Conservation (phyloP, 768 basidiomycete species). For the Amanita rubescens region DNA sequence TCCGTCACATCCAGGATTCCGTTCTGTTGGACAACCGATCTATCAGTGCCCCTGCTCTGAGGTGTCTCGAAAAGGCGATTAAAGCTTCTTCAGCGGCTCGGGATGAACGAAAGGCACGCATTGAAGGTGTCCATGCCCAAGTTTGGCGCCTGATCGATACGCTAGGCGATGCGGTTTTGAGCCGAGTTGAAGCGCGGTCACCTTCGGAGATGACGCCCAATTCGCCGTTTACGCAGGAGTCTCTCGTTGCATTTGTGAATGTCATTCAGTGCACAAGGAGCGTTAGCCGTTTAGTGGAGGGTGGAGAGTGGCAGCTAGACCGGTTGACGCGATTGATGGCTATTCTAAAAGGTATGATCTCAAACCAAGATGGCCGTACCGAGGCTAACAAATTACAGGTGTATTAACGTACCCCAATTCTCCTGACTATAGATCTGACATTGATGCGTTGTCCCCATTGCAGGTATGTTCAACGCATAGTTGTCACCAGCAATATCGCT, state of each 20-base stretch:
- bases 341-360: constrained; percentile 60
- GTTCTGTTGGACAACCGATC: constrained; percentile 60
- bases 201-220: constrained; percentile 11
- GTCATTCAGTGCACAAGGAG: constrained; percentile 55
- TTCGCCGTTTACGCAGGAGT: constrained; percentile 74
- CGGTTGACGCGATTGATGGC: constrained; percentile 62
- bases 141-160: constrained; percentile 67
- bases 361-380: background rate
- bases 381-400: constrained; percentile 25
- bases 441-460: constrained; percentile 73
- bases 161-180: constrained; percentile 50
- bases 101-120: constrained; percentile 35
- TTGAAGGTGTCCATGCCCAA: constrained; percentile 42
- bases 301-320: constrained; percentile 58
- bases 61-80: constrained; percentile 75
- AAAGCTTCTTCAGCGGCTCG: constrained; percentile 43
- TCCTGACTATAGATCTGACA: constrained; percentile 83
- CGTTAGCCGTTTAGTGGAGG: constrained; percentile 39
- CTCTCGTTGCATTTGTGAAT: constrained; percentile 73
- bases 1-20: constrained; percentile 61
- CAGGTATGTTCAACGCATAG: constrained; percentile 43
- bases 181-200: constrained; percentile 11
- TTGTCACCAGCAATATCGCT: background rate
- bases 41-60: constrained; percentile 78
- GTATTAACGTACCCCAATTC: constrained; percentile 75